Percentiles rank a stretch among this genome's conserved stretches.
Evolutionary conservation across 2,329 filamentous ascomycete species (phyloP).

Genomic region (Pseudocercospora crystallina): DNA sequence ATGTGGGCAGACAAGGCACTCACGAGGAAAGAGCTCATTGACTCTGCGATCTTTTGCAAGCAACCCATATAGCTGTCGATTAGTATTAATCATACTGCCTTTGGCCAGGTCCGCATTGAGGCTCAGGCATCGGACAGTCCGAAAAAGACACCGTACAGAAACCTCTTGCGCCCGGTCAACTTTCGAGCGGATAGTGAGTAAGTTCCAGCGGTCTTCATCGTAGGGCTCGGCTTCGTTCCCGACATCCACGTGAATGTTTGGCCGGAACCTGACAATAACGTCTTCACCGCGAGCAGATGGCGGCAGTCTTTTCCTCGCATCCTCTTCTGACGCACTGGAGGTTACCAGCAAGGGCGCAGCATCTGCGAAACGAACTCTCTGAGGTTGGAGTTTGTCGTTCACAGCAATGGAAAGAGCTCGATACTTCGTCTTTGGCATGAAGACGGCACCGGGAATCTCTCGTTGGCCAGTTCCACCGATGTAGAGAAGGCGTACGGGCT

Average conservation of each 20-base stretch:
- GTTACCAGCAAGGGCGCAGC: slow-evolving; percentile 36
- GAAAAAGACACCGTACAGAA: slow-evolving; percentile 34
- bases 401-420: slow-evolving; percentile 33
- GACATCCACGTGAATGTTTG: slow-evolving; percentile 36
- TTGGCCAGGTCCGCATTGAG: slow-evolving; percentile 34
- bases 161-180: slow-evolving; percentile 32
- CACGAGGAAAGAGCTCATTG: slow-evolving; percentile 35
- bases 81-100: slow-evolving; percentile 35
- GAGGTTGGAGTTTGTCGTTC: slow-evolving; percentile 36
- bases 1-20: slow-evolving; percentile 4
- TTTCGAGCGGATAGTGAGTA: slow-evolving; percentile 33
- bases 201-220: slow-evolving; percentile 35
- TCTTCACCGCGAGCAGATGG: slow-evolving; percentile 31
- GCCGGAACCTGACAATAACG: slow-evolving; percentile 35
- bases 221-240: slow-evolving; percentile 30
- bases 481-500: slow-evolving; percentile 30
- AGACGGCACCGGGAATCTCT: slow-evolving; percentile 35
- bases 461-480: slow-evolving; percentile 36
- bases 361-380: slow-evolving; percentile 36
- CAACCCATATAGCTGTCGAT: slow-evolving; percentile 34
- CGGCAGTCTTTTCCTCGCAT: slow-evolving; percentile 32
- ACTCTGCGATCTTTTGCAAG: slow-evolving; percentile 34
- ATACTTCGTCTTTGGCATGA: slow-evolving; percentile 33
- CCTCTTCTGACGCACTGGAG: slow-evolving; percentile 36
- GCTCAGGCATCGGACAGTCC: slow-evolving; percentile 33